Percentiles rank a stretch among this genome's conserved stretches.
These are phyloP conservation scores for Ceratocystis huliohia DNA, from an alignment of 2,329 filamentous ascomycete genomes.

Conservation along the genomic window DNA sequence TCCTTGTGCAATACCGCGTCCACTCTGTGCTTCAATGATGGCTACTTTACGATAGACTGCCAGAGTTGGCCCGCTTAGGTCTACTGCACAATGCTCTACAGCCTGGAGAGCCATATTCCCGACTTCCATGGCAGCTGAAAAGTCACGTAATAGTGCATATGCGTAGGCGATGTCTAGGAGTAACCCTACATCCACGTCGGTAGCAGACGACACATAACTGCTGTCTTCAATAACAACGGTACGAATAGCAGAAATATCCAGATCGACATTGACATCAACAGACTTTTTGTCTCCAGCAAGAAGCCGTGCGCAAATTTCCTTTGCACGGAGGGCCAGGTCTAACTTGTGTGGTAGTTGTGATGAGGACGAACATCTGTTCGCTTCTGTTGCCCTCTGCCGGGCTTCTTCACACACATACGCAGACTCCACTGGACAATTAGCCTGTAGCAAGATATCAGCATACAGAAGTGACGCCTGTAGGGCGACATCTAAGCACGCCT, in stretches of 20 bases:
- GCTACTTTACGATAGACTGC: neutral
- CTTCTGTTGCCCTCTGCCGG: neutral
- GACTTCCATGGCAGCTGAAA: neutral
- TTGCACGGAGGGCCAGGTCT: neutral
- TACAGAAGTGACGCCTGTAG: slow-evolving; percentile 4
- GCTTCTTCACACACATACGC: neutral
- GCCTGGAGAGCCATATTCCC: neutral
- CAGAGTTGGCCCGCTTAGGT: neutral
- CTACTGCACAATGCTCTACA: neutral
- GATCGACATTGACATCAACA: neutral
- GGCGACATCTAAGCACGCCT: neutral
- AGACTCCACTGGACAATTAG: neutral
- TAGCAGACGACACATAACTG: neutral
- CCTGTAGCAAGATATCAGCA: neutral
- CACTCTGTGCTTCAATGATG: slow-evolving; percentile 3
- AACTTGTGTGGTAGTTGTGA: neutral
- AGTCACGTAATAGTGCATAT: slow-evolving; percentile 2
- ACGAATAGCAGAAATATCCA: neutral
- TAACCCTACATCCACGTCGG: neutral
- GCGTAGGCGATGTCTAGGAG: slow-evolving; percentile 3
- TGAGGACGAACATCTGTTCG: neutral
- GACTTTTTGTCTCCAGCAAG: neutral
- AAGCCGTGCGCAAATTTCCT: neutral
- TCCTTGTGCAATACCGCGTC: neutral
- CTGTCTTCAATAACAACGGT: neutral